phyloP scores from a whole-genome alignment of 345 rosid genomes.

The Punica granatum region DNA sequence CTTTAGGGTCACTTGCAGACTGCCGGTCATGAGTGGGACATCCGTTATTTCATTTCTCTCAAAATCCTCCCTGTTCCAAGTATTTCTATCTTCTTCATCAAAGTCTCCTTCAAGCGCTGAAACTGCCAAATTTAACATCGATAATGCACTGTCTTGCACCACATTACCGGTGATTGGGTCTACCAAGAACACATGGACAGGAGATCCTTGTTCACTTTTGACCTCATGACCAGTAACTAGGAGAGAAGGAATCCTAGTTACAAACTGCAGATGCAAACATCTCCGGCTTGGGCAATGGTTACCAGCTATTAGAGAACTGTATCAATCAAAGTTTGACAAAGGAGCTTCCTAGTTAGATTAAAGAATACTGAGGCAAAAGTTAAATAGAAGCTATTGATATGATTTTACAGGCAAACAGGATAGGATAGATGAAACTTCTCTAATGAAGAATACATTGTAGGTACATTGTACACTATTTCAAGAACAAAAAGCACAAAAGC shows the following conservation, averaged over 20 bases:
- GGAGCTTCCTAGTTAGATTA: background rate
- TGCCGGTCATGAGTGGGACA: slow-evolving; percentile 2
- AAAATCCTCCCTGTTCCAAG: background rate
- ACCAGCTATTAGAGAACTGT: background rate
- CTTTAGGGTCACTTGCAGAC: background rate
- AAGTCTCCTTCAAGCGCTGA: slow-evolving; percentile 1
- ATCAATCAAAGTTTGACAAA: background rate
- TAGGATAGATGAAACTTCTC: too few relatives aligned
- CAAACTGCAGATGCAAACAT: background rate
- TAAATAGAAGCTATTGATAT: too few relatives aligned
- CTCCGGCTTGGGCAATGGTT: background rate
- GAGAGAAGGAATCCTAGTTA: background rate
- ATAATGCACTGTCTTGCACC: background rate
- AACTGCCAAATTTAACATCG: background rate
- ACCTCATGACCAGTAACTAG: slow-evolving; percentile 1
- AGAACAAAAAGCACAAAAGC: too few relatives aligned
- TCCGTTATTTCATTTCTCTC: background rate
- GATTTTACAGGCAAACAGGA: too few relatives aligned
- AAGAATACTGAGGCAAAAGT: background rate
- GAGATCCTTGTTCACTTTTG: background rate
- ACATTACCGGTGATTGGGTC: background rate
- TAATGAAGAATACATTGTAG: too few relatives aligned
- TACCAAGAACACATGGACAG: background rate
- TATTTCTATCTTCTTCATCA: background rate
- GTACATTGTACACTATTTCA: too few relatives aligned